Evolutionary conservation across 371 early-diverging fungal species (phyloP), one percentile per base, ranked within the genome.

Genomic region (Mortierella sp.): DNA sequence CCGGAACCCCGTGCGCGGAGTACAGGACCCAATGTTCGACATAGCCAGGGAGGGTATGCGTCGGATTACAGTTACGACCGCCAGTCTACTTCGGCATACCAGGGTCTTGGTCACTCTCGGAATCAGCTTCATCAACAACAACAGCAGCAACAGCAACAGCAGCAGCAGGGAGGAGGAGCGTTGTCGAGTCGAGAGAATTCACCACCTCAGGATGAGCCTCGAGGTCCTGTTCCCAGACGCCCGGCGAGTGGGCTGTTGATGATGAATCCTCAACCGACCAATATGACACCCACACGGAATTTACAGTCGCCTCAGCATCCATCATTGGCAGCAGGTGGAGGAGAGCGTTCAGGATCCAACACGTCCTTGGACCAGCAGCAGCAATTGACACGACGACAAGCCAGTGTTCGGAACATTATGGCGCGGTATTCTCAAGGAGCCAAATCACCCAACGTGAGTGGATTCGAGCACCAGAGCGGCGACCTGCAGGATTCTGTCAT

Each of bases 361-460:
- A 44, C 63, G 0, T 29, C 79, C 3, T 46, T 60, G 10, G 35
- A 32, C 29, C 65, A 65, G 38, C 70, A 14, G 2, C 65, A 65
- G 10, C 70, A 72, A 12, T 14, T 81, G 8, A 72, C 80, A 8
- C 74, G 80, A 32, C 79, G 86, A 54, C 86, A 82, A 44, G 77
- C 77, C 4, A 82, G 72, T 44, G 82, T 82, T 4, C 79, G 80
- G 3, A 75, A 82, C 24, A 82, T 79, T 38, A 71, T 79, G 77
- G 76, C 82, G 29, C 49, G 80, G 56, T 82, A 82, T 43, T 82
- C 79, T 24, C 79, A 75, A 0, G 70, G 76, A 12, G 75, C 75
- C n/a, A 74, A 65, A 29, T 58, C 80, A 1, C 77, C 79, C n/a
- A 72, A 71, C 3, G 73, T 81, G 14, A 74, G 63, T 1, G 77